Conservation (phyloP, 2,329 filamentous ascomycete genomes). For the Xylaria polymorpha region DNA sequence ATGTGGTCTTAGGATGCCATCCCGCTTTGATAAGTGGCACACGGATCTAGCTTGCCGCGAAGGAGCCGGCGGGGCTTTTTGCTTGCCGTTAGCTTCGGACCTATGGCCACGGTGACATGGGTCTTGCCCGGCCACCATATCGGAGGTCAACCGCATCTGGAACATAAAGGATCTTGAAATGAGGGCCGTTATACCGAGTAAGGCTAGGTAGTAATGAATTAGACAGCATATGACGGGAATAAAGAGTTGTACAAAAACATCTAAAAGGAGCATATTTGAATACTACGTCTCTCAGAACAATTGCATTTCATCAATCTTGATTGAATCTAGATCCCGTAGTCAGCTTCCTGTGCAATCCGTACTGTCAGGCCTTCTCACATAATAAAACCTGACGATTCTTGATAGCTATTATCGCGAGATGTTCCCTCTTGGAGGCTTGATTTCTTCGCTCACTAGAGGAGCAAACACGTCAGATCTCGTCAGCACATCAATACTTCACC, state of each 20-base stretch:
- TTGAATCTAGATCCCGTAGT: not conserved
- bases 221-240: not conserved
- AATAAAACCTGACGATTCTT: too few relatives aligned
- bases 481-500: conserved; percentile 1
- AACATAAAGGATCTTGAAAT: conserved; percentile 11
- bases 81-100: conserved; percentile 9
- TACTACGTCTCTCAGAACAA: not conserved
- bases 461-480: conserved; percentile 8
- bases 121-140: not conserved
- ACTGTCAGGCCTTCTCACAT: not conserved
- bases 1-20: not conserved
- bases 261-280: not conserved
- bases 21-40: not conserved
- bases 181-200: not conserved
- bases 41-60: conserved; percentile 6
- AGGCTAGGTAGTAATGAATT: not conserved
- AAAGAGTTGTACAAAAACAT: not conserved
- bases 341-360: not conserved
- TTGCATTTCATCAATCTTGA: not conserved
- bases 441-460: not conserved
- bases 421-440: not conserved
- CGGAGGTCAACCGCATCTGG: conserved; percentile 1
- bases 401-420: conserved; percentile 3
- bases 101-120: conserved; percentile 2
- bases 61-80: conserved; percentile 11